These are phyloP conservation scores for Cylindricascospora bacillispora DNA, from an alignment of 1,139 yeast genomes.

Conservation along the genomic window DNA sequence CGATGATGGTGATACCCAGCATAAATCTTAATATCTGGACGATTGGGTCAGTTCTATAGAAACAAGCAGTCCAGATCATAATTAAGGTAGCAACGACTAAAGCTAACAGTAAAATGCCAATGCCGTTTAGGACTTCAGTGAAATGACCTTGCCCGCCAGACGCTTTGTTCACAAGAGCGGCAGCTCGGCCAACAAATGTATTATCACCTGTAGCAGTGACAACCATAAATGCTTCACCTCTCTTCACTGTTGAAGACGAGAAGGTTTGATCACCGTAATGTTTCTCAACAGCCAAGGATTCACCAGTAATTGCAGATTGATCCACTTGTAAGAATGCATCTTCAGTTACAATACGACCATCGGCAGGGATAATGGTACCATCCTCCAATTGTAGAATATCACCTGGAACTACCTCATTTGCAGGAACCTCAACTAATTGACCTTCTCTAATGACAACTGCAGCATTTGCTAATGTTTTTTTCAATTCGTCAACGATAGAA, in stretches of 20 bases:
- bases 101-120: conserved; percentile 83
- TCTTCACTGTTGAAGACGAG: conserved; percentile 90
- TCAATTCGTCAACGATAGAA: conserved; percentile 84
- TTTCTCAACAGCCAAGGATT: conserved; percentile 90
- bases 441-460: conserved; percentile 82
- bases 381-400: conserved; percentile 83
- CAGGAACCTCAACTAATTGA: conserved; percentile 52
- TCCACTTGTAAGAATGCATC: conserved; percentile 83
- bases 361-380: conserved; percentile 89
- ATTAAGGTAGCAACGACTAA: conserved; percentile 77
- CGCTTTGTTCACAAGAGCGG: conserved; percentile 91
- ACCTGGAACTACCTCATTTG: conserved; percentile 83
- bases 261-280: conserved; percentile 73
- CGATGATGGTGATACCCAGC: conserved; percentile 90
- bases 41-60: conserved; percentile 82
- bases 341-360: conserved; percentile 82
- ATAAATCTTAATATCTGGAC: conserved; percentile 86
- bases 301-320: conserved; percentile 97
- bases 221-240: conserved; percentile 91
- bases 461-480: conserved; percentile 81
- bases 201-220: conserved; percentile 90
- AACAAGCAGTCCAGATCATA: conserved; percentile 84
- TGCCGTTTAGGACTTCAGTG: conserved; percentile 93
- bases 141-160: conserved; percentile 88
- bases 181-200: conserved; percentile 90